A percentile compares a stretch with the other conserved stretches of the same genome.
phyloP scores from a whole-genome alignment of 306 rosid species.

The Lathyrus tuberosus region DNA sequence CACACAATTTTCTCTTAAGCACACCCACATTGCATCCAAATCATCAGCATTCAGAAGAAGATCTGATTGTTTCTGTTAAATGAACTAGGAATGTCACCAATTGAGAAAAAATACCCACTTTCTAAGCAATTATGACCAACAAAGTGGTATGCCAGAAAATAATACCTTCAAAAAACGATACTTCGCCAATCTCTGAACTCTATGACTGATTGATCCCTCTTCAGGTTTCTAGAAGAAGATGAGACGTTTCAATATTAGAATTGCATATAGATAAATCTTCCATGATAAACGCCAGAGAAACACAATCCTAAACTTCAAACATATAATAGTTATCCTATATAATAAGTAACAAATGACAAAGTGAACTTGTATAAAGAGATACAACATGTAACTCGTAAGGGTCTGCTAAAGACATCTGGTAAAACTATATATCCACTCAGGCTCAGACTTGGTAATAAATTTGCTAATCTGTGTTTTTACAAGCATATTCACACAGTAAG shows the following conservation, averaged over 20 bases:
- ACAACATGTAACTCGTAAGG: not conserved
- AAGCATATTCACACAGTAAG: no score
- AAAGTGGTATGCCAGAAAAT: conserved; percentile 16
- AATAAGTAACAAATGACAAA: conserved; percentile 8
- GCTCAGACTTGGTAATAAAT: conserved; percentile 12
- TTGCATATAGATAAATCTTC: conserved; percentile 4
- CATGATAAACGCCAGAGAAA: conserved; percentile 29
- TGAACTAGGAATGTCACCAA: conserved; percentile 34
- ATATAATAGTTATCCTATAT: conserved; percentile 24
- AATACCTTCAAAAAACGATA: conserved; percentile 82
- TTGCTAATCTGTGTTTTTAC: not conserved
- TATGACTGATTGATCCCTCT: conserved; percentile 93
- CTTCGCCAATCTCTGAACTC: conserved; percentile 96
- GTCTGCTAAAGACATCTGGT: conserved; percentile 19
- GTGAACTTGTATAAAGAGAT: conserved; percentile 12
- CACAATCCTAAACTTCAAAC: conserved; percentile 26
- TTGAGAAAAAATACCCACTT: conserved; percentile 25
- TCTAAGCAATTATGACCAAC: conserved; percentile 33
- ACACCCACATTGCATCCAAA: conserved; percentile 98
- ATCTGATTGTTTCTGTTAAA: conserved; percentile 93
- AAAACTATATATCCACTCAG: conserved; percentile 6
- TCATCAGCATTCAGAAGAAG: conserved; percentile 97
- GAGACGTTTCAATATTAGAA: conserved; percentile 28
- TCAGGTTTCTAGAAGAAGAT: conserved; percentile 84
- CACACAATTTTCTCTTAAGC: conserved; percentile 97